Evolutionary conservation across 2,329 filamentous ascomycete species (phyloP).

Genomic region (Calonectria pseudoreteaudii): DNA sequence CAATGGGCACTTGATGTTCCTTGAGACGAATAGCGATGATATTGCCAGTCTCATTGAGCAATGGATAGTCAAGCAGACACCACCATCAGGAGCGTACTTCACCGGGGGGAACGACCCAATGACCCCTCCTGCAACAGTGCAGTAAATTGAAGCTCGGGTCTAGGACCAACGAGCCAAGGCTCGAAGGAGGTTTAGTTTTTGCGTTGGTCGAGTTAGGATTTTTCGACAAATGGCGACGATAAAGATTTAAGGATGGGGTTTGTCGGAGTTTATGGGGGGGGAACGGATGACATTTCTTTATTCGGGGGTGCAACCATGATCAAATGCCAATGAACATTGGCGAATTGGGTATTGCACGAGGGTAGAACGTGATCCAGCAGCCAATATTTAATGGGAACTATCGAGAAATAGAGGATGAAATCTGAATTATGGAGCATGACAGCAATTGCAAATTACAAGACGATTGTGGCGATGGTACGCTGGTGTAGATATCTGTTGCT

Average conservation of each 20-base stretch:
- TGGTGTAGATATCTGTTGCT: not conserved
- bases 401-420: not conserved
- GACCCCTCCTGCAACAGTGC: conserved; percentile 5
- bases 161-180: not conserved
- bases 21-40: conserved; percentile 63
- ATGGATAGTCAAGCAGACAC: conserved; percentile 48
- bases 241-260: no score
- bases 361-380: not conserved
- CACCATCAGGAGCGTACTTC: not conserved
- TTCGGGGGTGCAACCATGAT: not conserved
- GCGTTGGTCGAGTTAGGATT: not conserved
- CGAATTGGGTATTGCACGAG: not conserved
- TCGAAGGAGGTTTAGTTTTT: not conserved
- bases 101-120: not conserved
- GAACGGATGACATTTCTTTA: not conserved
- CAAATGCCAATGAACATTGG: not conserved
- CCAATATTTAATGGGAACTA: not conserved
- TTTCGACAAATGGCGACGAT: not conserved
- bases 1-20: conserved; percentile 67
- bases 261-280: not conserved
- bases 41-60: conserved; percentile 52
- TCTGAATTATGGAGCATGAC: not conserved
- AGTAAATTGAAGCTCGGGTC: not conserved
- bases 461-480: not conserved
- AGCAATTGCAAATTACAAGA: not conserved